A percentile compares a stretch with the other conserved stretches of the same genome.
phyloP scores from a whole-genome alignment of 2,329 filamentous ascomycete genomes.

The Pleurostoma richardsiae region DNA sequence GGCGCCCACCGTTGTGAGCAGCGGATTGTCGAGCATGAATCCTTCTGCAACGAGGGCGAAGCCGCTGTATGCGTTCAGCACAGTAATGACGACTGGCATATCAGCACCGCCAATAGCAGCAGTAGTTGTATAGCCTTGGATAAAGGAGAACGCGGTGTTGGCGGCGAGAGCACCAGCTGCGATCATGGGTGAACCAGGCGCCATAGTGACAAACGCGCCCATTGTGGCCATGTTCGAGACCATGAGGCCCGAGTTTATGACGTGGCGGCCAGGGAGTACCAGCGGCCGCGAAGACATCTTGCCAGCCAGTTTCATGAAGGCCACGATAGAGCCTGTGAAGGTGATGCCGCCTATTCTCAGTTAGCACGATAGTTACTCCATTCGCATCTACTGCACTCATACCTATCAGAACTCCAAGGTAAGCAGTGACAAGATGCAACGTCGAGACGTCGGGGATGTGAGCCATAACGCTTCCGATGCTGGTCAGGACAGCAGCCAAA shows the following conservation, averaged over 20 bases:
- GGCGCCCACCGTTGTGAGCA: slow-evolving; percentile 79
- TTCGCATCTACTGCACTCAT: slow-evolving; percentile 4
- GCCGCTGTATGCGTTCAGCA: slow-evolving; percentile 85
- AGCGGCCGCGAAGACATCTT: slow-evolving; percentile 75
- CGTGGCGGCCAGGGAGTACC: slow-evolving; percentile 67
- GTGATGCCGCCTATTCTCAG: slow-evolving; percentile 61
- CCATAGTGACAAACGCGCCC: slow-evolving; percentile 77
- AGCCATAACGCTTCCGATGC: slow-evolving; percentile 79
- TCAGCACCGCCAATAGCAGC: slow-evolving; percentile 88
- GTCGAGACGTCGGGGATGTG: slow-evolving; percentile 66
- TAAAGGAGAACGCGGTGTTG: slow-evolving; percentile 73
- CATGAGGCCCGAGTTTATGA: slow-evolving; percentile 70
- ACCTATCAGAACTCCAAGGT: slow-evolving; percentile 80
- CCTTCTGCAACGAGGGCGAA: slow-evolving; percentile 88
- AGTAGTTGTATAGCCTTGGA: slow-evolving; percentile 84
- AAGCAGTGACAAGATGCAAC: slow-evolving; percentile 79
- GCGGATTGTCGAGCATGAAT: slow-evolving; percentile 83
- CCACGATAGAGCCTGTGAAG: slow-evolving; percentile 86
- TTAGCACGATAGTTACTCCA: slow-evolving; percentile 3
- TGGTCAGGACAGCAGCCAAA: slow-evolving; percentile 81
- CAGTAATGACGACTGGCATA: slow-evolving; percentile 89
- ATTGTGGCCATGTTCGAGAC: slow-evolving; percentile 76
- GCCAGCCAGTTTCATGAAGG: slow-evolving; percentile 81
- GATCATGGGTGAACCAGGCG: slow-evolving; percentile 71
- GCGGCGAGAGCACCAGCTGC: slow-evolving; percentile 73